These are phyloP conservation scores for Gypsophila paniculata DNA, from an alignment of 179 eudicot genomes.

Conservation along the genomic window DNA sequence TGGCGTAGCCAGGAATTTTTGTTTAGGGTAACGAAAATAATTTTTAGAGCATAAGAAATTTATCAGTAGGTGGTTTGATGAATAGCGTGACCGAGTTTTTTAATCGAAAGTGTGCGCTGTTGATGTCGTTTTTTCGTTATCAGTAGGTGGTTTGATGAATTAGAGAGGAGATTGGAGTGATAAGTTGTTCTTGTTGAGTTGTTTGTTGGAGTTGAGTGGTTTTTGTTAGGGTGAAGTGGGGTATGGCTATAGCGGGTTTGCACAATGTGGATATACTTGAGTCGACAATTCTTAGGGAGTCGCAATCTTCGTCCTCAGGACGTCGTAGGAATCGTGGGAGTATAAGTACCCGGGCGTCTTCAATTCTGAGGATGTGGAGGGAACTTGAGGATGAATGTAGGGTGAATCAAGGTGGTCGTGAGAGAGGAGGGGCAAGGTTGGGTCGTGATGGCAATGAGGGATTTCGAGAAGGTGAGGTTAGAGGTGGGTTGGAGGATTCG, in stretches of 20 bases:
- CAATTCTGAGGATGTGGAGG: constrained; percentile 77
- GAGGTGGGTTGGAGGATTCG: constrained; percentile 35
- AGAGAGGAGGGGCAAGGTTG: constrained; percentile 29
- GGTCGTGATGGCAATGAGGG: constrained; percentile 30
- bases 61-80: no score
- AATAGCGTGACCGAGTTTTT: constrained; percentile 26
- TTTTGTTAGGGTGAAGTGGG: constrained; percentile 24
- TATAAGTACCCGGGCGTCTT: constrained; percentile 52
- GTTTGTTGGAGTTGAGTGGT: constrained; percentile 9
- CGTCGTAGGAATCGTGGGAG: constrained; percentile 36
- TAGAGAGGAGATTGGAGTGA: constrained; percentile 13
- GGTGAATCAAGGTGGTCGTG: constrained; percentile 29
- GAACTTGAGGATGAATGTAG: constrained; percentile 70
- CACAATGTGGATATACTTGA: constrained; percentile 51
- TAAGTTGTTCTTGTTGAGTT: constrained; percentile 20
- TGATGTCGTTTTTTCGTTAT: constrained; percentile 17
- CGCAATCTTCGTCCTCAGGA: constrained; percentile 47
- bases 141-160: constrained; percentile 18
- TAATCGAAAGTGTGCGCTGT: constrained; percentile 23
- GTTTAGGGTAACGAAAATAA: no score
- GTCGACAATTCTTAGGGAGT: constrained; percentile 44
- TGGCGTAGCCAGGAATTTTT: no score
- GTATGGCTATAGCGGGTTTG: constrained; percentile 73
- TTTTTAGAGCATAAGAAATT: no score
- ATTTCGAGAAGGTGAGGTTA: constrained; percentile 30